phyloP scores from a whole-genome alignment of 2,329 filamentous ascomycete species.

The Exophiala calicioides region DNA sequence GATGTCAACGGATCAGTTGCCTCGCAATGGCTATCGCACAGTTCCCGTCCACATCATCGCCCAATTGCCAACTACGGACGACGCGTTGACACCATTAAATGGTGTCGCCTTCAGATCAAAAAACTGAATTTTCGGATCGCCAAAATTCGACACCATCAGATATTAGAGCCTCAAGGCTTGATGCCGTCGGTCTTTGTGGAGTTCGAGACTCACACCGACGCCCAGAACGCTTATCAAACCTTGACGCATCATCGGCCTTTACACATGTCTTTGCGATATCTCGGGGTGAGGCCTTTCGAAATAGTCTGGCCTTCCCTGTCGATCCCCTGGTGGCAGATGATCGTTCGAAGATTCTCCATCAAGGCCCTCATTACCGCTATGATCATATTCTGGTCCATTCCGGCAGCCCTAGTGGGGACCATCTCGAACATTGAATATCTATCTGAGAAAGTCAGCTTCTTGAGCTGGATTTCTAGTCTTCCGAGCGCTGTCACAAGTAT shows the following conservation, averaged over 20 bases:
- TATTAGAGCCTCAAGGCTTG: slow-evolving; percentile 42
- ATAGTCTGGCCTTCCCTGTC: slow-evolving; percentile 82
- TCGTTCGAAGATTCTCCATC: slow-evolving; percentile 66
- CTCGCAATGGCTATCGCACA: slow-evolving; percentile 38
- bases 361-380: slow-evolving; percentile 70
- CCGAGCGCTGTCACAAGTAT: slow-evolving; percentile 72
- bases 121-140: slow-evolving; percentile 35
- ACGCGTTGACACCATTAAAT: slow-evolving; percentile 42
- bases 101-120: slow-evolving; percentile 37
- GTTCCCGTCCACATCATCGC: slow-evolving; percentile 36
- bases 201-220: slow-evolving; percentile 76
- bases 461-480: slow-evolving; percentile 71
- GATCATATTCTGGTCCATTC: slow-evolving; percentile 83
- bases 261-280: slow-evolving; percentile 83
- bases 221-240: slow-evolving; percentile 82
- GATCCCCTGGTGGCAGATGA: slow-evolving; percentile 60
- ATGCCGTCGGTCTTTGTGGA: slow-evolving; percentile 87
- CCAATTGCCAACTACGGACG: slow-evolving; percentile 40
- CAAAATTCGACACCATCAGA: slow-evolving; percentile 36
- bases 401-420: slow-evolving; percentile 74
- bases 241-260: slow-evolving; percentile 82
- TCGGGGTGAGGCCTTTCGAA: slow-evolving; percentile 78
- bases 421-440: slow-evolving; percentile 82
- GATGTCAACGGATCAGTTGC: slow-evolving; percentile 40
- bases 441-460: slow-evolving; percentile 53